Evolutionary conservation across 129 eudicot species (phyloP), one percentile per base, ranked within the genome.

Genomic region (Artemisia tridentata): DNA sequence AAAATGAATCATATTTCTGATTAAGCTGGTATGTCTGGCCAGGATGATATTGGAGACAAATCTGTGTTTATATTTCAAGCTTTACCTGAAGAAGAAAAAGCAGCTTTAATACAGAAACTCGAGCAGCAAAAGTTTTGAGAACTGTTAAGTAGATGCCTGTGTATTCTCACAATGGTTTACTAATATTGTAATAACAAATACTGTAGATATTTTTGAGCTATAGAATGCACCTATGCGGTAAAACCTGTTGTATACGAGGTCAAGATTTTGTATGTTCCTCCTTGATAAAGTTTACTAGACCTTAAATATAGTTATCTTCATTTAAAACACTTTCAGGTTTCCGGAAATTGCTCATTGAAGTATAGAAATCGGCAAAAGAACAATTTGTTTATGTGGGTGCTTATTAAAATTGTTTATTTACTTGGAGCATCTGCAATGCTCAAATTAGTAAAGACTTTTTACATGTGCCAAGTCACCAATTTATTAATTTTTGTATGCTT

Each of bases 21-120:
- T 65, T 15, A 60, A 50, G 50, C 50, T 74, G 53, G 3, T 73
- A 23, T 25, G 48, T 31, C 60, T 27, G 46, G 83, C 31, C 84
- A 93, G 98, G 98, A 93, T 83, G 98, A 93, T 72, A 89, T 93
- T 47, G 98, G 98, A 59, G 98, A 93, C 74, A 93, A 93, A 80
- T 93, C 98, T 3, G 98, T 93, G 23, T 89, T 93, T 84, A 85
- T 69, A 52, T 93, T 89, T 79, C 67, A 93, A 5, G 86, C 95
- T 21, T 68, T 93, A 65, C 85, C 96, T 11, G 88, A 93, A 68
- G 92, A 89, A 70, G 86, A 85, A 80, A 87, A 93, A 72, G 76
- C 48, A 25, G 86, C 88, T 60, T 61, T 93, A 68, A 60, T 93
- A 54, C 63, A 83, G 81, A 89, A 84, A 76, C 95, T 92, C 9